A percentile compares a stretch with the other conserved stretches of the same genome.
These are phyloP conservation scores for Picea abies DNA, from an alignment of 83 land plant species.

Conservation along the genomic window DNA sequence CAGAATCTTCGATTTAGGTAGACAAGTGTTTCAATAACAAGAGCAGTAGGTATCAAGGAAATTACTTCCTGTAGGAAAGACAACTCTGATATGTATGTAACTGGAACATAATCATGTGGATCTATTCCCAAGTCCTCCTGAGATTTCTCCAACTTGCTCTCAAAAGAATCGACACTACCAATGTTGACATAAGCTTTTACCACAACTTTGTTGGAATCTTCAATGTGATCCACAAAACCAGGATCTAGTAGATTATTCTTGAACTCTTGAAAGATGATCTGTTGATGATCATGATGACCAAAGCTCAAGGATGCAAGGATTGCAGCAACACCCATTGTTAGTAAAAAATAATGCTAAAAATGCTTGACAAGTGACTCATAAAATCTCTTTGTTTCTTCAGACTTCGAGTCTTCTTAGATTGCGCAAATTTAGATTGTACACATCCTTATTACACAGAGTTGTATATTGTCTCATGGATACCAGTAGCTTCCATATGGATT, in stretches of 20 bases:
- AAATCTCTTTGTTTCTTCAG: background rate
- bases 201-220: too few relatives aligned
- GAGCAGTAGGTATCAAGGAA: slow-evolving; percentile 72
- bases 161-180: slow-evolving; percentile 97
- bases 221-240: too few relatives aligned
- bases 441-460: too few relatives aligned
- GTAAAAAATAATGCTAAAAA: background rate
- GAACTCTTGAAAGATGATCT: background rate
- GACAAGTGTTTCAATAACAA: slow-evolving; percentile 66
- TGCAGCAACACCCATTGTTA: background rate
- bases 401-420: background rate
- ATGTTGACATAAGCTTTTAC: slow-evolving; percentile 21
- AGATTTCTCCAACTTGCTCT: slow-evolving; percentile 94
- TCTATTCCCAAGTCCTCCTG: slow-evolving; percentile 83
- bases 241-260: too few relatives aligned
- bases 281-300: background rate
- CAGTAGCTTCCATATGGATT: too few relatives aligned
- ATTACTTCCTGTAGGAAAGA: slow-evolving; percentile 83
- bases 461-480: too few relatives aligned
- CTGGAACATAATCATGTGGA: slow-evolving; percentile 87
- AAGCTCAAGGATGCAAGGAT: background rate
- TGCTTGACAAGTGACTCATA: background rate
- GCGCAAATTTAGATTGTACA: too few relatives aligned
- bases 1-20: slow-evolving; percentile 55
- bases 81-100: slow-evolving; percentile 76